Percentiles rank a stretch among this genome's conserved stretches.
phyloP scores from a whole-genome alignment of 2,329 filamentous ascomycete genomes.

The Neofusicoccum kwambonambiense region DNA sequence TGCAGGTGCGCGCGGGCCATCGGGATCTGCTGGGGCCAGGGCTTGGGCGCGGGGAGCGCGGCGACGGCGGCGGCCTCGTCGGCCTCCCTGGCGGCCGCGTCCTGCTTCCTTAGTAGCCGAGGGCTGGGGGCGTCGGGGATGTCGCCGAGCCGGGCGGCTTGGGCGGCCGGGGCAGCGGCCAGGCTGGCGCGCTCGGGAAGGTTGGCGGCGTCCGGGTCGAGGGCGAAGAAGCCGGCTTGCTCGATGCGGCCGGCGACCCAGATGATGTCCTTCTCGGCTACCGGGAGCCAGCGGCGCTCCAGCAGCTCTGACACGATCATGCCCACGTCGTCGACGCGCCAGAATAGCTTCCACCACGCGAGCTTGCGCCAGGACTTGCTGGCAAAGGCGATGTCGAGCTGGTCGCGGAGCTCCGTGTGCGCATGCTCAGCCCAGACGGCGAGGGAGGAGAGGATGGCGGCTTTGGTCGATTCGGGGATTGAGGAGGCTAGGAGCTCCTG shows the following conservation, averaged over 20 bases:
- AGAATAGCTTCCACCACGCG: constrained; percentile 93
- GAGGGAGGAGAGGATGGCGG: constrained; percentile 59
- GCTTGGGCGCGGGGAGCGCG: constrained; percentile 32
- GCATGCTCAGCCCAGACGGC: constrained; percentile 73
- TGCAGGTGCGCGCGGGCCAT: constrained; percentile 58
- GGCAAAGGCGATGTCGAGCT: constrained; percentile 74
- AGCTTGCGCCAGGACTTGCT: constrained; percentile 76
- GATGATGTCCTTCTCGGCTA: constrained; percentile 77
- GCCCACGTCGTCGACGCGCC: constrained; percentile 87
- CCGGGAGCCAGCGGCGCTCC: constrained; percentile 70
- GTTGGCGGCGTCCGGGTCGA: background rate
- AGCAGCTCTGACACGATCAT: constrained; percentile 81
- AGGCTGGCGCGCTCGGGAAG: constrained; percentile 3
- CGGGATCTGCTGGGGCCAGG: constrained; percentile 75
- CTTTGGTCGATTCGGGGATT: constrained; percentile 45
- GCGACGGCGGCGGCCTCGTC: background rate
- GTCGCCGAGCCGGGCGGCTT: background rate
- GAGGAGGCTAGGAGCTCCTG: constrained; percentile 34
- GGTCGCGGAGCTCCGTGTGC: constrained; percentile 77
- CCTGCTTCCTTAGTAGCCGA: background rate
- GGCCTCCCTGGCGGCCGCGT: background rate
- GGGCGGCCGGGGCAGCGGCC: background rate
- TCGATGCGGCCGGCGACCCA: constrained; percentile 77
- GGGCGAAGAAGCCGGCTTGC: constrained; percentile 56
- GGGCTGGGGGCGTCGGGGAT: background rate